phyloP scores from a whole-genome alignment of 768 basidiomycete genomes.

The Collybia mongolica region DNA sequence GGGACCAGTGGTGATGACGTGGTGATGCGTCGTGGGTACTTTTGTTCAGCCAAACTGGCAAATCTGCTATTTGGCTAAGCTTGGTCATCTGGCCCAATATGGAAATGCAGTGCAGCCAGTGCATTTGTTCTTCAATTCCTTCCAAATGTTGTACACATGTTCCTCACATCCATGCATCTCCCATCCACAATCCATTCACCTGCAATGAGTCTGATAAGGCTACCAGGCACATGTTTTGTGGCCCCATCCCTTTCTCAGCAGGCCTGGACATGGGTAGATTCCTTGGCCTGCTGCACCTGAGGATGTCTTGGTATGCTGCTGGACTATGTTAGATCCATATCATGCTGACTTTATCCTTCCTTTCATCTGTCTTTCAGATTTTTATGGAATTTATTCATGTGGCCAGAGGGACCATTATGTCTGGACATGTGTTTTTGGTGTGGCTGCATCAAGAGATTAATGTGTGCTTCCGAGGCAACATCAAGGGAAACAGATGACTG shows the following conservation, averaged over 20 bases:
- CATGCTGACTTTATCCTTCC: not conserved
- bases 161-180: constrained; percentile 1
- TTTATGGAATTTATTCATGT: constrained; percentile 4
- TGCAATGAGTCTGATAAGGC: constrained; percentile 1
- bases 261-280: not conserved
- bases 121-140: not conserved
- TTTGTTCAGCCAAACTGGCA: not conserved
- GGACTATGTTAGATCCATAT: not conserved
- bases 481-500: not conserved
- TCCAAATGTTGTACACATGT: constrained; percentile 1
- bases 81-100: not conserved
- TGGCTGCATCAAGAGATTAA: not conserved
- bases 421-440: constrained; percentile 1
- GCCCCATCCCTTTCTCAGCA: not conserved
- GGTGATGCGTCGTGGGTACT: not conserved
- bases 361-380: constrained; percentile 1
- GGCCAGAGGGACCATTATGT: not conserved
- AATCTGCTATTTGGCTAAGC: constrained; percentile 3
- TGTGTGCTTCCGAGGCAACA: not conserved
- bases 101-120: not conserved
- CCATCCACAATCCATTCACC: not conserved
- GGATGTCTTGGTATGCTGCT: not conserved
- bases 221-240: not conserved
- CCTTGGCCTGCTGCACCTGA: not conserved
- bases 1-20: not conserved